A percentile compares a stretch with the other conserved stretches of the same genome.
These are phyloP conservation scores for Pichia sporocuriosa DNA, from an alignment of 805 yeast species.

Conservation along the genomic window DNA sequence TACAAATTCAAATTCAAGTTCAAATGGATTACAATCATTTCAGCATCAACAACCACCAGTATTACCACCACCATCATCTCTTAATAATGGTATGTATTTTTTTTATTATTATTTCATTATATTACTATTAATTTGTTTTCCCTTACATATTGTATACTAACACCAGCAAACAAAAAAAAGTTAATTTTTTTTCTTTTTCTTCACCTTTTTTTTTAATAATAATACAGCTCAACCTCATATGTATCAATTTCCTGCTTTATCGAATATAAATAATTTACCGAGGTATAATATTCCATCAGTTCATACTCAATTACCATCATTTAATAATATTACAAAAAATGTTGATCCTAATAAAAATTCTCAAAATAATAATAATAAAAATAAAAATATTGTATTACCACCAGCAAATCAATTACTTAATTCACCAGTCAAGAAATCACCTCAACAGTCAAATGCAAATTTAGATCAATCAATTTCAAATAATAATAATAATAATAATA, in stretches of 20 bases:
- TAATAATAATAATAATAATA: background rate
- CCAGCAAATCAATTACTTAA: slow-evolving; percentile 6
- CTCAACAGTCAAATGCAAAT: no score
- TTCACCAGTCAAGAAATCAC: background rate
- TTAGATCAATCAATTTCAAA: no score
- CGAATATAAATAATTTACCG: slow-evolving; percentile 43
- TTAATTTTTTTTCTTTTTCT: background rate
- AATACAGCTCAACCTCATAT: slow-evolving; percentile 37
- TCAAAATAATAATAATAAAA: no score
- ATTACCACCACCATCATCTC: slow-evolving; percentile 14
- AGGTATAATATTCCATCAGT: slow-evolving; percentile 26
- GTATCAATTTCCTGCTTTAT: slow-evolving; percentile 46
- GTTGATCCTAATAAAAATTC: no score
- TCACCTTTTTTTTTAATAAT: background rate
- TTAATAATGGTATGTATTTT: slow-evolving; percentile 12
- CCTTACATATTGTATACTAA: slow-evolving; percentile 1
- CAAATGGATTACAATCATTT: background rate
- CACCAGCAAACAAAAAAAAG: no score
- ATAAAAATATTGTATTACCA: slow-evolving; percentile 7
- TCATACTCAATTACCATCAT: slow-evolving; percentile 14
- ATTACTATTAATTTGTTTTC: background rate
- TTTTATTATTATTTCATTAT: background rate
- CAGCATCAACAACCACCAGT: slow-evolving; percentile 11
- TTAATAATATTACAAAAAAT: slow-evolving; percentile 16
- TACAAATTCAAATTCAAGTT: background rate